Evolutionary conservation across 805 yeast genomes (phyloP).

Genomic region (Lipomyces sp.): DNA sequence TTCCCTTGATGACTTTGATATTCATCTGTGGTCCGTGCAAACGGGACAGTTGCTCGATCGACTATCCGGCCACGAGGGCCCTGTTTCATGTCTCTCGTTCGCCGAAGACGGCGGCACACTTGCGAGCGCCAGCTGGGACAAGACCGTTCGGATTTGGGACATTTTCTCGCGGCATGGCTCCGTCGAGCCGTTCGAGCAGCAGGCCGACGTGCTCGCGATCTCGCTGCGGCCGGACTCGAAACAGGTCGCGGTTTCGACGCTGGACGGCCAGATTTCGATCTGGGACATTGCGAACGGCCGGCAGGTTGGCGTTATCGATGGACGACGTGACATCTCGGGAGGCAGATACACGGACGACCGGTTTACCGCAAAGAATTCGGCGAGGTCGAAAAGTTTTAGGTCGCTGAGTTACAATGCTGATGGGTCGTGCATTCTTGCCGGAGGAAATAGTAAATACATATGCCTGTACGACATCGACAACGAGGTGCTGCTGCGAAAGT

Average conservation of each 20-base stretch:
- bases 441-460: conserved; percentile 86
- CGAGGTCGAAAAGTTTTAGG: conserved; percentile 79
- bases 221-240: conserved; percentile 92
- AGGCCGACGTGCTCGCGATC: conserved; percentile 76
- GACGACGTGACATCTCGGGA: conserved; percentile 75
- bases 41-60: conserved; percentile 87
- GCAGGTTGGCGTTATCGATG: conserved; percentile 81
- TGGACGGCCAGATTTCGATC: conserved; percentile 80
- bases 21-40: conserved; percentile 96
- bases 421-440: conserved; percentile 84
- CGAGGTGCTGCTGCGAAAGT: conserved; percentile 78
- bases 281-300: conserved; percentile 81
- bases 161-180: conserved; percentile 81
- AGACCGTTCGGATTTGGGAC: conserved; percentile 89
- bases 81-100: conserved; percentile 81
- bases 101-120: conserved; percentile 72
- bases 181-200: conserved; percentile 86
- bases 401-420: conserved; percentile 83
- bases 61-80: conserved; percentile 92
- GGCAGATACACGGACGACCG: conserved; percentile 84
- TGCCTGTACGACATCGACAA: conserved; percentile 88
- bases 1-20: conserved; percentile 80
- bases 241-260: conserved; percentile 79
- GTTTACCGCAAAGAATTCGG: conserved; percentile 73
- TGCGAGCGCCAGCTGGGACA: conserved; percentile 96